Conservation (phyloP, 805 yeast species). For the Myxozyma neotropica region DNA sequence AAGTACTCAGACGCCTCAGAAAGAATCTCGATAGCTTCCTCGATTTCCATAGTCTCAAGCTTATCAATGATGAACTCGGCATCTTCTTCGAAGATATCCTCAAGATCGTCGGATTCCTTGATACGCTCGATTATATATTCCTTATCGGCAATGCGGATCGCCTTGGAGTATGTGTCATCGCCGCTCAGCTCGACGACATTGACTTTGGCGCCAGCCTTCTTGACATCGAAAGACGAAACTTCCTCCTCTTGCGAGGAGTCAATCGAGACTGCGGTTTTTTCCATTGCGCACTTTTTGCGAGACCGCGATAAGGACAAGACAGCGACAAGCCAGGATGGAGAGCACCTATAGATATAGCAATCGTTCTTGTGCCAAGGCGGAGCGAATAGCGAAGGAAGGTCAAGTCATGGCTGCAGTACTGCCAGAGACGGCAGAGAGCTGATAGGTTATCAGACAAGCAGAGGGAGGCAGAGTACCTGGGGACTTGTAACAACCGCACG, state of each 20-base stretch:
- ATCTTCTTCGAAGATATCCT: constrained; percentile 16
- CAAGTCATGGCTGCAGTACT: too few species aligned
- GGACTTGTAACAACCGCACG: too few species aligned
- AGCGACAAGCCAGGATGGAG: too few species aligned
- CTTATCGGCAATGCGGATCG: neutral
- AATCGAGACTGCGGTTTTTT: neutral
- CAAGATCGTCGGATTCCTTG: constrained; percentile 12
- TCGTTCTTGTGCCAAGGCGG: too few species aligned
- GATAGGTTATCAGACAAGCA: too few species aligned
- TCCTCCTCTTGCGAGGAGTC: neutral
- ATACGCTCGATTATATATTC: constrained; percentile 16
- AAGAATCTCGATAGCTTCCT: constrained; percentile 46
- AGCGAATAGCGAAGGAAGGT: too few species aligned
- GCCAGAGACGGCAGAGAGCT: too few species aligned
- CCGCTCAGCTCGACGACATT: neutral
- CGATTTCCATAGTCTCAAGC: neutral
- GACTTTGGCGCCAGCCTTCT: neutral
- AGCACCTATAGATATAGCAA: too few species aligned
- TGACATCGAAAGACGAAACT: neutral
- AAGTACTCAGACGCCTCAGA: constrained; percentile 46
- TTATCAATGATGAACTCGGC: constrained; percentile 18
- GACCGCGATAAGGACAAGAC: too few species aligned
- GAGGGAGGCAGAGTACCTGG: too few species aligned
- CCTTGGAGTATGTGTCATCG: neutral
- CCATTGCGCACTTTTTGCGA: neutral